These are phyloP conservation scores for Neonectria neomacrospora DNA, from an alignment of 2,329 filamentous ascomycete genomes.

Conservation along the genomic window DNA sequence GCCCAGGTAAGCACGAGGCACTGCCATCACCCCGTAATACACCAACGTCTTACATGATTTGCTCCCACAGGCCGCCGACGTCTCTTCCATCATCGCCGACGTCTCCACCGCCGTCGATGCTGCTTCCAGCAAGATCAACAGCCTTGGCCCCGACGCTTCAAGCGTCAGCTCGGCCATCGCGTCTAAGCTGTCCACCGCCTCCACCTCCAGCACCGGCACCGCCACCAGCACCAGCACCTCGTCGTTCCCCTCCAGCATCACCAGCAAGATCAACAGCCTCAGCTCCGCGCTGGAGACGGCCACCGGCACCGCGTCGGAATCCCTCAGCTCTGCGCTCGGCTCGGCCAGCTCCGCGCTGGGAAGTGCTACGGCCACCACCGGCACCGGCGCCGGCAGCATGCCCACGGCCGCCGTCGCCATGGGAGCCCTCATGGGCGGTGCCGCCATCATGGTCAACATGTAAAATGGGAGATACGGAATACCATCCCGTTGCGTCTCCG, in stretches of 20 bases:
- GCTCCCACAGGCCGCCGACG: conserved; percentile 17
- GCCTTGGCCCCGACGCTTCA: not conserved
- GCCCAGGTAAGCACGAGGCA: conserved; percentile 14
- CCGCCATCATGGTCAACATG: conserved; percentile 57
- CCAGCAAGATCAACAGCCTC: conserved; percentile 23
- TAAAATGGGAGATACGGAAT: conserved; percentile 44
- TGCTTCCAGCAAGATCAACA: conserved; percentile 5
- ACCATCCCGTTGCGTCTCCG: not conserved
- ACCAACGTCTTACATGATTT: not conserved
- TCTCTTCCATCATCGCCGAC: conserved; percentile 16
- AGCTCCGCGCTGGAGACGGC: conserved; percentile 6
- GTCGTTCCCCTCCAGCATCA: conserved; percentile 15
- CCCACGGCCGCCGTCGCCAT: conserved; percentile 58
- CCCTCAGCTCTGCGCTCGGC: conserved; percentile 42
- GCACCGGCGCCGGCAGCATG: conserved; percentile 46
- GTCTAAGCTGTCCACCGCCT: not conserved
- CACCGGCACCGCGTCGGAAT: conserved; percentile 38
- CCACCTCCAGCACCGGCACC: conserved; percentile 2
- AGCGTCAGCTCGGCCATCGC: not conserved
- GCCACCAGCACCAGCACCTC: conserved; percentile 14
- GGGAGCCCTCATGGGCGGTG: conserved; percentile 60
- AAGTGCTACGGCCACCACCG: conserved; percentile 31
- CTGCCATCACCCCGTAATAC: not conserved
- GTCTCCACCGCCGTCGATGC: conserved; percentile 7
- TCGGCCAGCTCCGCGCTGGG: conserved; percentile 32